Percentiles rank a stretch among this genome's conserved stretches.
Evolutionary conservation across 768 basidiomycete genomes (phyloP).

Genomic region (Xanthoconium stramineum): DNA sequence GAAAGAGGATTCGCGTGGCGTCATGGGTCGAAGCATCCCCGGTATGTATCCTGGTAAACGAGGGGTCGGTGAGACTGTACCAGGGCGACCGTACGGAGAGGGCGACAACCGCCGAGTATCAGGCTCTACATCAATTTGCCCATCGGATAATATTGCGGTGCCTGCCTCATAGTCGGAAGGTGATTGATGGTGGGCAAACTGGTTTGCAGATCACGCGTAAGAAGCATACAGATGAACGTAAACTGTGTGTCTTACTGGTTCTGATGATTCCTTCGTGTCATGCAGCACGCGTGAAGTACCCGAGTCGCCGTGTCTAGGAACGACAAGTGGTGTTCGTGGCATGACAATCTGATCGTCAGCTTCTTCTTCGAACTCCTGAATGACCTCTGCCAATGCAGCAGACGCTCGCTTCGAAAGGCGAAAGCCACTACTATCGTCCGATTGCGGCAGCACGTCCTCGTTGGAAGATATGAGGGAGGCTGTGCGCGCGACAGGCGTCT

Average conservation of each 20-base stretch:
- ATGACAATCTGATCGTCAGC: constrained; percentile 74
- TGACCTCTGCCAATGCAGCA: constrained; percentile 69
- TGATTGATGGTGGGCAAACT: constrained; percentile 30
- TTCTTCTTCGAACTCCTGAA: constrained; percentile 79
- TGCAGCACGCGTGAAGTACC: constrained; percentile 22
- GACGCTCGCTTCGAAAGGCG: constrained; percentile 57
- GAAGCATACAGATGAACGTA: constrained; percentile 11
- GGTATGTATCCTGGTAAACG: constrained; percentile 82
- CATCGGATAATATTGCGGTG: constrained; percentile 70
- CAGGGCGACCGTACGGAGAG: constrained; percentile 51
- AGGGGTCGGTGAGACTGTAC: constrained; percentile 46
- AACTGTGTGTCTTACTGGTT: constrained; percentile 20
- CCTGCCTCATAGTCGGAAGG: constrained; percentile 54
- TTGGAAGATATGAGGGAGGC: constrained; percentile 39
- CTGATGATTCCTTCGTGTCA: constrained; percentile 20
- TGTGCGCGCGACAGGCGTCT: constrained; percentile 39
- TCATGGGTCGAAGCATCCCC: constrained; percentile 90
- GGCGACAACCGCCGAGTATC: constrained; percentile 59
- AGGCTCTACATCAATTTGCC: constrained; percentile 43
- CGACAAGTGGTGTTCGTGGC: constrained; percentile 54
- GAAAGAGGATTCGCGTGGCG: constrained; percentile 64
- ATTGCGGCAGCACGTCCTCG: constrained; percentile 25
- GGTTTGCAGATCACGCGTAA: constrained; percentile 17
- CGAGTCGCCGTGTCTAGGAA: constrained; percentile 36
- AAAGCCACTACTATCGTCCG: constrained; percentile 11